Conservation (phyloP, 2,329 filamentous ascomycete genomes). For the Sarocladium kiliense region DNA sequence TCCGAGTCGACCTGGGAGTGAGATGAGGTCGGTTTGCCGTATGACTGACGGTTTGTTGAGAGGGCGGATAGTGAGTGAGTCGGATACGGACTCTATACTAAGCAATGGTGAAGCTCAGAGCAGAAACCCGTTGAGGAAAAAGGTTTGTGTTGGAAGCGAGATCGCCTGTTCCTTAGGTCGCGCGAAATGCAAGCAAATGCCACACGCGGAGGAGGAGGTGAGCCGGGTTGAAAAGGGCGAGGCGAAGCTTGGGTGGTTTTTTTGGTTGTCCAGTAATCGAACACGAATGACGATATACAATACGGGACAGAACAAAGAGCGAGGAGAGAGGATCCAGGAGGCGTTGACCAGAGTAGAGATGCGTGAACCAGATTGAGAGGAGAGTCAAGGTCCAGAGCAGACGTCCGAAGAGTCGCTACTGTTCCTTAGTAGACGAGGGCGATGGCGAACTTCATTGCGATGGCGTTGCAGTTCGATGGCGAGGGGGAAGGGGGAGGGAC, state of each 20-base stretch:
- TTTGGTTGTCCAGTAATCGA: constrained; percentile 1
- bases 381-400: constrained; percentile 40
- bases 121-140: neutral
- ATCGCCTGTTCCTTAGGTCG: constrained; percentile 7
- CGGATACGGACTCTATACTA: neutral
- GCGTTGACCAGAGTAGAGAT: constrained; percentile 9
- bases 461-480: constrained; percentile 43
- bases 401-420: constrained; percentile 49
- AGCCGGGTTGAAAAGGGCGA: neutral
- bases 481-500: constrained; percentile 29
- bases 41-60: neutral
- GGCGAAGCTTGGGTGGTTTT: neutral
- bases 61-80: neutral
- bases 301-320: neutral
- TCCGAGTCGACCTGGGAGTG: neutral
- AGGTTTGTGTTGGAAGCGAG: neutral
- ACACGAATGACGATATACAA: constrained; percentile 8
- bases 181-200: constrained; percentile 10
- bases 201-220: neutral
- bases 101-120: neutral
- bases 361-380: constrained; percentile 24
- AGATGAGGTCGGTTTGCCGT: neutral
- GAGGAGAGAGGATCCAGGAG: neutral
- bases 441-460: constrained; percentile 49
- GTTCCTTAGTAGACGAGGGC: constrained; percentile 38